Evolutionary conservation across 2,329 filamentous ascomycete genomes (phyloP).

Genomic region (Talaromyces funiculosus): DNA sequence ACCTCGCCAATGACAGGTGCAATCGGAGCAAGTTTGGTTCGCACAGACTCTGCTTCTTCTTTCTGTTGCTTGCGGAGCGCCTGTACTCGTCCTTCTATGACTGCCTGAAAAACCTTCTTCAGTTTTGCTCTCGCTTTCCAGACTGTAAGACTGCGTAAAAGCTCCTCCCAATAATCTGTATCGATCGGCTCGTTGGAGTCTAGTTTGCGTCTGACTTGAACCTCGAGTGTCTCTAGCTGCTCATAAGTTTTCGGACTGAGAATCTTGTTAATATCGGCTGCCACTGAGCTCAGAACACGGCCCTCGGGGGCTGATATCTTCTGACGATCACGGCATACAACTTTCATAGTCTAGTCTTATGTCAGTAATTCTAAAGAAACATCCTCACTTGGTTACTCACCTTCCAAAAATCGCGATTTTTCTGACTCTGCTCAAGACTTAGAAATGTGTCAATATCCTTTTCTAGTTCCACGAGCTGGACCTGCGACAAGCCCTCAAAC

Average conservation of each 20-base stretch:
- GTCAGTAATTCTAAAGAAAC: conserved; percentile 17
- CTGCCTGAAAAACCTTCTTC: conserved; percentile 68
- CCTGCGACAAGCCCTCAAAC: conserved; percentile 64
- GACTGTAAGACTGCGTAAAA: conserved; percentile 74
- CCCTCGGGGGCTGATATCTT: conserved; percentile 61
- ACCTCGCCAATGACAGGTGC: conserved; percentile 38
- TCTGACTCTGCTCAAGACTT: conserved; percentile 68
- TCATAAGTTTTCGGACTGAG: conserved; percentile 78
- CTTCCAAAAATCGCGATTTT: conserved; percentile 84
- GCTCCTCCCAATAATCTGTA: conserved; percentile 94
- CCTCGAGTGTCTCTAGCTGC: conserved; percentile 80
- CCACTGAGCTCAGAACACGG: conserved; percentile 73
- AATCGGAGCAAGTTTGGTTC: conserved; percentile 49
- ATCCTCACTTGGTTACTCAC: conserved; percentile 30
- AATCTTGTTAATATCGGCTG: conserved; percentile 81
- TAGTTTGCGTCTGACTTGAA: conserved; percentile 79
- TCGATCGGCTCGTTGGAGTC: conserved; percentile 87
- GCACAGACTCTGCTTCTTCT: conserved; percentile 57
- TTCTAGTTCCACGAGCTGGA: conserved; percentile 68
- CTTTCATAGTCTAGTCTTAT: conserved; percentile 62
- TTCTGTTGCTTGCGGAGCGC: conserved; percentile 62
- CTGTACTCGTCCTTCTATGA: conserved; percentile 64
- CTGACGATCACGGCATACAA: conserved; percentile 72
- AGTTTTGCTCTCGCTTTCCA: conserved; percentile 91
- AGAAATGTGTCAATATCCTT: conserved; percentile 76